phyloP scores from a whole-genome alignment of 495 filamentous ascomycete genomes.

The Symbiotaphrina buchneri region DNA sequence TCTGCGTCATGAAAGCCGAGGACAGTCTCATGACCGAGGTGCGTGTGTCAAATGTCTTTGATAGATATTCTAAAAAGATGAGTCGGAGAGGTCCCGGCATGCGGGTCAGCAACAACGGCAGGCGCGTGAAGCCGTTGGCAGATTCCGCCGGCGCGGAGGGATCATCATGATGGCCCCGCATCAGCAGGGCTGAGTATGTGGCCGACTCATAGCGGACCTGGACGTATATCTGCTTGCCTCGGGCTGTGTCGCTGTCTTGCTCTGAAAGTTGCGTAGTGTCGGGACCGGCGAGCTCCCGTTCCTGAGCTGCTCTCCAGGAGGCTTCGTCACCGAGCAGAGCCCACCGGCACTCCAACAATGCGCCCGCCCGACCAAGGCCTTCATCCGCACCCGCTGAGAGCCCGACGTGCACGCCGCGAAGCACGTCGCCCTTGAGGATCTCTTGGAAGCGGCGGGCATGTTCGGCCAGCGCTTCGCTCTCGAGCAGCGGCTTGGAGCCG shows the following conservation, averaged over 20 bases:
- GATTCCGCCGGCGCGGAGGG: conserved; percentile 3
- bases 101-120: conserved; percentile 12
- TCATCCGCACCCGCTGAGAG: conserved; percentile 6
- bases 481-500: conserved; percentile 7
- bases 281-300: neutral
- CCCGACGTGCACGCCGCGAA: conserved; percentile 12
- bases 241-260: neutral
- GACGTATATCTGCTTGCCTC: conserved; percentile 9
- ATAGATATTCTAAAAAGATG: conserved; percentile 12
- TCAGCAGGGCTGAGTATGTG: conserved; percentile 11
- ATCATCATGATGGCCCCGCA: conserved; percentile 7
- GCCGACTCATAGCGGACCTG: conserved; percentile 9
- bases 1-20: conserved; percentile 9
- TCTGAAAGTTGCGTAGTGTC: neutral
- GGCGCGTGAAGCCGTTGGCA: conserved; percentile 8
- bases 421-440: conserved; percentile 10
- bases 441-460: conserved; percentile 11
- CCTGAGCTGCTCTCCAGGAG: conserved; percentile 3
- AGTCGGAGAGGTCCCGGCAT: conserved; percentile 13
- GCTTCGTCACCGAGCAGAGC: conserved; percentile 10
- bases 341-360: conserved; percentile 13
- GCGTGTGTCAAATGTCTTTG: conserved; percentile 11
- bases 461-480: conserved; percentile 6
- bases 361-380: conserved; percentile 6
- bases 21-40: conserved; percentile 9